phyloP scores from a whole-genome alignment of 2,329 filamentous ascomycete genomes.

The Clonostachys rosea region DNA sequence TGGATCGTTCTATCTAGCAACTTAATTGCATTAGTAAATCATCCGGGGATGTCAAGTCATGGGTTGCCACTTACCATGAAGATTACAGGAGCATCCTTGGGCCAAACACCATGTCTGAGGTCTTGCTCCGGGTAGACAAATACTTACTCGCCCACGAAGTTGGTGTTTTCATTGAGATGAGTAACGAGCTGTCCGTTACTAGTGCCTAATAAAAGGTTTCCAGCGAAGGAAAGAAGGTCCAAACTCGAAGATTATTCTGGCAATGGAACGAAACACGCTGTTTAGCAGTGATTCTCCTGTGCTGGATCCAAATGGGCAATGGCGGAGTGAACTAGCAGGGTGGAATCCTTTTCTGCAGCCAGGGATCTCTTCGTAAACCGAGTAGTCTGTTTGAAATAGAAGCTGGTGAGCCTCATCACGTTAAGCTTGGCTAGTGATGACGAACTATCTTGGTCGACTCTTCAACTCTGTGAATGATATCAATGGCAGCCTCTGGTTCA shows the following conservation, averaged over 20 bases:
- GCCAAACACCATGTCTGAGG: slow-evolving; percentile 21
- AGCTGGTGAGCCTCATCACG: slow-evolving; percentile 17
- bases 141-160: slow-evolving; percentile 47
- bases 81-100: slow-evolving; percentile 21
- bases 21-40: no score
- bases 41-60: no score
- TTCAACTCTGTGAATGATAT: slow-evolving; percentile 45
- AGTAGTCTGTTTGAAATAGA: slow-evolving; percentile 25
- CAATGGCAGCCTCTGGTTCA: slow-evolving; percentile 43
- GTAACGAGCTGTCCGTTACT: slow-evolving; percentile 21
- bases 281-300: no score
- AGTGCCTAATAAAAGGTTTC: slow-evolving; percentile 21
- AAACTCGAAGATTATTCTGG: no score
- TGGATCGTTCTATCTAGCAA: no score
- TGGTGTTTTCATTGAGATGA: slow-evolving; percentile 21
- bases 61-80: slow-evolving; percentile 3
- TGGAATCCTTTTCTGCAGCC: slow-evolving; percentile 32
- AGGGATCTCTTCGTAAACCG: slow-evolving; percentile 18
- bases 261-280: no score
- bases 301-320: slow-evolving; percentile 30
- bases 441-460: slow-evolving; percentile 30
- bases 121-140: slow-evolving; percentile 26
- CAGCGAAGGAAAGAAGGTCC: no score
- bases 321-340: slow-evolving; percentile 40
- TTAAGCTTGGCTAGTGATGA: slow-evolving; percentile 17